Conservation (phyloP, 225 moss, liverwort and hornwort species). For the Pseudisothecium myosuroides region DNA sequence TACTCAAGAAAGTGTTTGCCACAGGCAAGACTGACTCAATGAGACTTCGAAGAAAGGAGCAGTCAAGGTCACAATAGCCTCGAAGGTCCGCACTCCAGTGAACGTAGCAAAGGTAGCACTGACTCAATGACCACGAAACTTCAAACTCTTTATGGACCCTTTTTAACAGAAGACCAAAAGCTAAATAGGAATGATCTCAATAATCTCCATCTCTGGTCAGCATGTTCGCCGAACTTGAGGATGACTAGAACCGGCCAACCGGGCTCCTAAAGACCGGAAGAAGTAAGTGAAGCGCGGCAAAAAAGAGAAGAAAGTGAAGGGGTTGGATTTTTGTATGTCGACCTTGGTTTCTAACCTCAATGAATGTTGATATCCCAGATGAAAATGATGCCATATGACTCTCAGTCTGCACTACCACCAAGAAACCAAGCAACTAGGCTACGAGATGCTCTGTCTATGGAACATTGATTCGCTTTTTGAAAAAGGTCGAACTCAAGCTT, state of each 20-base stretch:
- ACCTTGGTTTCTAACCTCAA: neutral
- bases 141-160: neutral
- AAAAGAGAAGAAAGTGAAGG: neutral
- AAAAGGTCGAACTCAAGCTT: neutral
- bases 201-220: neutral
- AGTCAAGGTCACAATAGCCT: neutral
- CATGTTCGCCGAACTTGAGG: neutral
- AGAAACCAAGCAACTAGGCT: neutral
- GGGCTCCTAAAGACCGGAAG: neutral
- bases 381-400: neutral
- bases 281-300: neutral
- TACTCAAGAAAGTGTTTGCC: neutral
- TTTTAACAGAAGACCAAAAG: neutral
- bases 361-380: neutral
- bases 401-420: neutral
- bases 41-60: neutral
- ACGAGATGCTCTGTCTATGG: neutral
- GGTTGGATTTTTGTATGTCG: neutral
- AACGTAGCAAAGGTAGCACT: neutral
- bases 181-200: neutral
- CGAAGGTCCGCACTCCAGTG: neutral
- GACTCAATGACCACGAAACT: neutral
- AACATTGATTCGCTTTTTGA: neutral
- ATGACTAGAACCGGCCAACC: neutral
- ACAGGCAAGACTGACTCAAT: neutral